A percentile compares a stretch with the other conserved stretches of the same genome.
These are phyloP conservation scores for Heterobasidion parviporum DNA, from an alignment of 1,284 basidiomycete genomes.

Conservation along the genomic window DNA sequence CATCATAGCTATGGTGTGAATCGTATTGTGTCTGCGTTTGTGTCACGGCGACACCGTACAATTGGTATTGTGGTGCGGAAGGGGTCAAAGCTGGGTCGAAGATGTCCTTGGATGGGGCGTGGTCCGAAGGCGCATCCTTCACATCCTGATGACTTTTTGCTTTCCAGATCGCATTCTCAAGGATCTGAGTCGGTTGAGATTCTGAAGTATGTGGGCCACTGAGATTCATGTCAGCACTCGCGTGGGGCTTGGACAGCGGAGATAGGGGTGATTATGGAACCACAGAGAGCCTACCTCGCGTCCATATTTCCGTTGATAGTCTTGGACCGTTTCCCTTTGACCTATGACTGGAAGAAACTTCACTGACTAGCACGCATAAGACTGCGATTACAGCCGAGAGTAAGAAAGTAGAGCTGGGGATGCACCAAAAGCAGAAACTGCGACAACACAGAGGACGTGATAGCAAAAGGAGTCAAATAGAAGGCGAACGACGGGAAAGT, in stretches of 20 bases:
- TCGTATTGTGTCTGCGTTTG: conserved; percentile 40
- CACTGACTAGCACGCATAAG: no score
- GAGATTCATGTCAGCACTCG: background rate
- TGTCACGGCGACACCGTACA: conserved; percentile 43
- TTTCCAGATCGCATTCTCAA: conserved; percentile 17
- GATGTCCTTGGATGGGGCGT: conserved; percentile 1
- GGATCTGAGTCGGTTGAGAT: conserved; percentile 34
- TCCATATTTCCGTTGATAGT: no score
- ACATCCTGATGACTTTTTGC: no score
- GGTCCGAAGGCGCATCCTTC: background rate
- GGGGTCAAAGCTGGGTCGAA: conserved; percentile 16
- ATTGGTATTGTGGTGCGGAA: conserved; percentile 37
- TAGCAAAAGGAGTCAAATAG: background rate
- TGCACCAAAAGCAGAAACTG: background rate
- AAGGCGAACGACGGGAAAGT: background rate
- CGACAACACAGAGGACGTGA: background rate
- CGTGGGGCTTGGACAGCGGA: background rate
- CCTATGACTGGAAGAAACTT: no score
- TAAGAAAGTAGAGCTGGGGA: no score
- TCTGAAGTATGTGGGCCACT: conserved; percentile 13
- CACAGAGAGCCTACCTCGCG: background rate
- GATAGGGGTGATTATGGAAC: no score
- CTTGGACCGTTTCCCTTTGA: no score
- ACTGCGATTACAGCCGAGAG: no score
- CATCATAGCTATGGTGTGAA: background rate